Base-by-base conservation (phyloP, 441 rosid genomes). In the Populus tomentosa region DNA sequence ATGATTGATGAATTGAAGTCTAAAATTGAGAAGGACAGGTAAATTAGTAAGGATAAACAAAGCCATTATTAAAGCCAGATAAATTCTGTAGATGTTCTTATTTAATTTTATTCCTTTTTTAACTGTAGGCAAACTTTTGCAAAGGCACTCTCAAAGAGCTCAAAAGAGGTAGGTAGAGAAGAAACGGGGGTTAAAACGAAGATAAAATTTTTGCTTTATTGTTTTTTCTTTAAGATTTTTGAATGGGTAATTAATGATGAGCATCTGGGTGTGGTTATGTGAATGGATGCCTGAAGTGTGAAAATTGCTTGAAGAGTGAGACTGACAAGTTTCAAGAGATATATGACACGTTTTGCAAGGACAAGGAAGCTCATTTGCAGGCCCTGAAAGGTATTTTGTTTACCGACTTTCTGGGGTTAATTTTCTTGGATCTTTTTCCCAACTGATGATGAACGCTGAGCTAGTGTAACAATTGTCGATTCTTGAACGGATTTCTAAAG, bases 1-100 rank as follows among this genome's bases (percentile, higher is more conserved):
- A 89, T 77, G 85, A 80, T 82, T 35, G 88, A 88, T 20, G 94
- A 93, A 46, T 70, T 95, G 86, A 93, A 90, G 84, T 77, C 87
- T 21, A 90, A 87, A 81, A 81, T 89, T 28, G 97, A 91, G 82
- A 91, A 88, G 84, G 92, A 91, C 73, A 89, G 98, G 98, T 91
- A 85, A 83, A 80, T 53, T 67, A 23, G 35, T 30, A 30, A 23
- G 28, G 30, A 32, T 46, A 28, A 69, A 32, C 42, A 26, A 11
- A 42, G n/a, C 69, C 72, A 79, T 32, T 11, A 69, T 36, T 64
- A 53, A 36, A 16, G 59, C 59, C n/a, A 24, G 23, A 40, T 18
- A 10, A 10, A 7, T 16, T 18, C n/a, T 35, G 40, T 28, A 6
- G 9, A 13, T 6, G 36, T 64, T 18, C 67, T 80, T 69, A 78